phyloP scores from a whole-genome alignment of 768 basidiomycete species.

The Scleroderma citrinum region DNA sequence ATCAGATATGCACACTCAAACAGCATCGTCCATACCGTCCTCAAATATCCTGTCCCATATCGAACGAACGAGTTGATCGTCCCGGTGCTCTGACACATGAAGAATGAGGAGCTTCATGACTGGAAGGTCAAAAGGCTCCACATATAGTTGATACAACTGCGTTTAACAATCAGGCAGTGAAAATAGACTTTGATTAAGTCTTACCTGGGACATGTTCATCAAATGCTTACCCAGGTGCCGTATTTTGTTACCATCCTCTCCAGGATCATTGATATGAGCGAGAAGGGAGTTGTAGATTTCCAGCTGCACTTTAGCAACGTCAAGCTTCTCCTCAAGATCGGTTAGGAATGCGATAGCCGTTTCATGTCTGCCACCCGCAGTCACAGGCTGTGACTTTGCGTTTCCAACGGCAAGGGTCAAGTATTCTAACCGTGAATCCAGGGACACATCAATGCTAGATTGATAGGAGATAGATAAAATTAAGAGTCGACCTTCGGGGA shows the following conservation, averaged over 20 bases:
- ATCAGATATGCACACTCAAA: conserved; percentile 5
- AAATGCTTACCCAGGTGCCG: conserved; percentile 52
- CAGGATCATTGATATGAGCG: conserved; percentile 55
- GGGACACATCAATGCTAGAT: conserved; percentile 54
- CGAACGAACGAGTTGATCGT: conserved; percentile 71
- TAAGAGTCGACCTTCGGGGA: neutral
- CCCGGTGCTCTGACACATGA: conserved; percentile 89
- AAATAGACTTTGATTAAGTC: conserved; percentile 12
- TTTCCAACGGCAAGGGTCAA: conserved; percentile 92
- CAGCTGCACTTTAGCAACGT: conserved; percentile 95
- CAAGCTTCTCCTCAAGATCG: conserved; percentile 91
- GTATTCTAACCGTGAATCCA: conserved; percentile 82
- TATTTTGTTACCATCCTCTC: conserved; percentile 59
- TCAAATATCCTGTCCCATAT: conserved; percentile 90
- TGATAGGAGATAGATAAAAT: neutral
- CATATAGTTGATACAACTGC: conserved; percentile 85
- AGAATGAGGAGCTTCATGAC: conserved; percentile 84
- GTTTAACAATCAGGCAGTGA: conserved; percentile 7
- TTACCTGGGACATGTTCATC: conserved; percentile 81
- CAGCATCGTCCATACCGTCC: conserved; percentile 47
- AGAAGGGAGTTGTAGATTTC: conserved; percentile 72
- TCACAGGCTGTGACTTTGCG: conserved; percentile 89
- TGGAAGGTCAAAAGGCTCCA: conserved; percentile 78
- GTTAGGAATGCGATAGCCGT: conserved; percentile 94
- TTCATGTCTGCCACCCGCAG: conserved; percentile 71